phyloP scores from a whole-genome alignment of 306 rosid genomes.

The Mimosa bimucronata region DNA sequence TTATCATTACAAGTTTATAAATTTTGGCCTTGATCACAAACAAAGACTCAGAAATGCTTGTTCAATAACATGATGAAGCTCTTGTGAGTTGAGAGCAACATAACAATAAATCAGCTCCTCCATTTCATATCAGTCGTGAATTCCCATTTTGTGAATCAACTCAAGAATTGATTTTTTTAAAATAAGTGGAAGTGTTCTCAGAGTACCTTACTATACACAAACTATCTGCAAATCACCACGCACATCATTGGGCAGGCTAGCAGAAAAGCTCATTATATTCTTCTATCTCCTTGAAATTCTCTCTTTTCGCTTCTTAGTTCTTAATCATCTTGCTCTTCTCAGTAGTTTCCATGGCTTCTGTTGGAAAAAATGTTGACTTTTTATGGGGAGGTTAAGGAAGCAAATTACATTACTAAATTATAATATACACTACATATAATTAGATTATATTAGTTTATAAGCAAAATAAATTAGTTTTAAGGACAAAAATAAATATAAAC shows the following conservation, averaged over 20 bases:
- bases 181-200: slow-evolving; percentile 36
- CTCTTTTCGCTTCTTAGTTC: neutral
- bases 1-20: neutral
- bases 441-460: too few relatives aligned
- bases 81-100: slow-evolving; percentile 50
- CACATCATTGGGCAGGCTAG: slow-evolving; percentile 50
- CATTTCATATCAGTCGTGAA: slow-evolving; percentile 46
- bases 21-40: neutral
- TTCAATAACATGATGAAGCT: slow-evolving; percentile 37
- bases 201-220: slow-evolving; percentile 44
- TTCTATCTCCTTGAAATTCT: slow-evolving; percentile 25
- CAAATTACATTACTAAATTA: too few relatives aligned
- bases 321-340: neutral
- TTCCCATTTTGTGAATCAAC: slow-evolving; percentile 40
- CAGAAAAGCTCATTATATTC: slow-evolving; percentile 45
- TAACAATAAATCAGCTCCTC: slow-evolving; percentile 55
- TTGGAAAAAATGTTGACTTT: too few relatives aligned
- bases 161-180: slow-evolving; percentile 44
- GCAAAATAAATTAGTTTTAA: too few relatives aligned
- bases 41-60: slow-evolving; percentile 44
- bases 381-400: too few relatives aligned
- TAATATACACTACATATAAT: too few relatives aligned
- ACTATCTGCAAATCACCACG: slow-evolving; percentile 40
- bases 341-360: neutral
- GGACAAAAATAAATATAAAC: too few relatives aligned